Percentiles rank a stretch among this genome's conserved stretches.
Evolutionary conservation across 768 basidiomycete species (phyloP).

Genomic region (Boletus vermiculosoides): DNA sequence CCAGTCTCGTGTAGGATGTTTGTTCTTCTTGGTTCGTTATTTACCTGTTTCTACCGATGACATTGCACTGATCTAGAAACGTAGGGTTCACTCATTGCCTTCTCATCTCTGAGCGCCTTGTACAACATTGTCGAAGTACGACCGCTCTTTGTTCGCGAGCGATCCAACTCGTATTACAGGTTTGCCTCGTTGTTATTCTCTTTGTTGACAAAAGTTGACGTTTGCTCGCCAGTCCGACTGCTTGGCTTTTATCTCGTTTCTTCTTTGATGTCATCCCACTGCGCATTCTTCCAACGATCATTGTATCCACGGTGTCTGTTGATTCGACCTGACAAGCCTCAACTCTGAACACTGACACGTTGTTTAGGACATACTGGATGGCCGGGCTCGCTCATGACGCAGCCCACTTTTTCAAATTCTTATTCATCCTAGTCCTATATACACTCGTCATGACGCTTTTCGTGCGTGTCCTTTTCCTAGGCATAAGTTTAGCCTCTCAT

Average conservation of each 20-base stretch:
- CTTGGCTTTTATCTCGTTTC: constrained; percentile 88
- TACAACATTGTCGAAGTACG: constrained; percentile 85
- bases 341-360: constrained; percentile 5
- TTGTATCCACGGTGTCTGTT: constrained; percentile 79
- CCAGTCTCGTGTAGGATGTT: constrained; percentile 87
- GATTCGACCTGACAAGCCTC: not conserved
- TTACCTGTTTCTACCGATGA: not conserved
- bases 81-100: constrained; percentile 87
- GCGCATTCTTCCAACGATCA: constrained; percentile 83
- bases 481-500: not conserved
- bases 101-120: constrained; percentile 86
- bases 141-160: constrained; percentile 85
- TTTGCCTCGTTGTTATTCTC: constrained; percentile 24
- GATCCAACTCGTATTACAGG: constrained; percentile 86
- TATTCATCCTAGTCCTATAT: constrained; percentile 85
- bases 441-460: constrained; percentile 84
- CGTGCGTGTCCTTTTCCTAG: constrained; percentile 43
- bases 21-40: constrained; percentile 80
- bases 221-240: constrained; percentile 58
- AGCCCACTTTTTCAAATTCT: constrained; percentile 90
- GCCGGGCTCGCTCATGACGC: constrained; percentile 80
- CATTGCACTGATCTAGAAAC: constrained; percentile 6
- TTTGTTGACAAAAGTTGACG: not conserved
- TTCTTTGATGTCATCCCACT: constrained; percentile 89
- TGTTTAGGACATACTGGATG: constrained; percentile 88